Percentiles rank a stretch among this genome's conserved stretches.
phyloP scores from a whole-genome alignment of 129 eudicot genomes.

The Ambrosia trifida region DNA sequence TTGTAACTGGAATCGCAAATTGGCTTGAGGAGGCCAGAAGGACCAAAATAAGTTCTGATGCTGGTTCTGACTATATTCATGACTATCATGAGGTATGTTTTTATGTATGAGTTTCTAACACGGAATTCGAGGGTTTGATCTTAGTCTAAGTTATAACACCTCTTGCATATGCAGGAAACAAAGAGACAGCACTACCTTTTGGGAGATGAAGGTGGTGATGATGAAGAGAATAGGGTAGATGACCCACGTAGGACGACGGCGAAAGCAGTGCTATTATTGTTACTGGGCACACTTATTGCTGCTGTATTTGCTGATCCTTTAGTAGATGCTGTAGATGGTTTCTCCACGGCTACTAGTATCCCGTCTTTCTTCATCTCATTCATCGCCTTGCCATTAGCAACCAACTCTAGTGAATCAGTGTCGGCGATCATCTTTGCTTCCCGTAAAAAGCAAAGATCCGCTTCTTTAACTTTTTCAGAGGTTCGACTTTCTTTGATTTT shows the following conservation, averaged over 20 bases:
- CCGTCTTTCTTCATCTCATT: slow-evolving; percentile 95
- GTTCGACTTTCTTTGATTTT: slow-evolving; percentile 34
- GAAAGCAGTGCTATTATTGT: slow-evolving; percentile 60
- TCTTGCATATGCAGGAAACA: slow-evolving; percentile 51
- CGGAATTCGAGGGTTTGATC: neutral
- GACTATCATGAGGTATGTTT: slow-evolving; percentile 56
- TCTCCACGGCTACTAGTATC: slow-evolving; percentile 79
- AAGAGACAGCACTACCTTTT: slow-evolving; percentile 65
- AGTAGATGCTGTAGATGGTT: slow-evolving; percentile 82
- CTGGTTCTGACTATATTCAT: slow-evolving; percentile 47
- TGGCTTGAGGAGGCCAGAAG: slow-evolving; percentile 73
- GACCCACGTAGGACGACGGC: slow-evolving; percentile 49
- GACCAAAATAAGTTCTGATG: slow-evolving; percentile 26
- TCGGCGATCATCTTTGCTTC: slow-evolving; percentile 87
- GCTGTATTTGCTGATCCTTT: slow-evolving; percentile 94
- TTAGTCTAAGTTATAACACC: neutral
- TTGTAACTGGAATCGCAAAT: slow-evolving; percentile 46
- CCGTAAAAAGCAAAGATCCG: slow-evolving; percentile 75
- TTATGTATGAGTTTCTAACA: neutral
- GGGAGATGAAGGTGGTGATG: slow-evolving; percentile 53
- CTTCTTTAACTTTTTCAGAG: slow-evolving; percentile 95
- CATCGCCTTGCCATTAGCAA: slow-evolving; percentile 76
- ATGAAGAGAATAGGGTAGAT: slow-evolving; percentile 53
- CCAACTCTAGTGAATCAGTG: slow-evolving; percentile 94
- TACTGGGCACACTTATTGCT: slow-evolving; percentile 74